phyloP scores from a whole-genome alignment of 2,329 filamentous ascomycete species.

The Fusarium tupiense region DNA sequence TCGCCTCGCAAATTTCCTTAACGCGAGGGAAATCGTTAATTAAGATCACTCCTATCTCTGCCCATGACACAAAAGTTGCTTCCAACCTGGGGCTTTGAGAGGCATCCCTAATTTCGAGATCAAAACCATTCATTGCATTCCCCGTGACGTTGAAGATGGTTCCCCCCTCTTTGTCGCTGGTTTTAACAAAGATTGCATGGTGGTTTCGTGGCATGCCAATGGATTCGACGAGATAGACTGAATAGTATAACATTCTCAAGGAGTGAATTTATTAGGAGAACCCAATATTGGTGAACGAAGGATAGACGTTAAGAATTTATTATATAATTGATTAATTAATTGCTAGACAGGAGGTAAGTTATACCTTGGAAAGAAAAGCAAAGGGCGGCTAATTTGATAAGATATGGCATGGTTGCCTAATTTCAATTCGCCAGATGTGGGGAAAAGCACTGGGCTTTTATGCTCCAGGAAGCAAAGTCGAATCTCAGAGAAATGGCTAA shows the following conservation, averaged over 20 bases:
- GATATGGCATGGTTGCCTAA: no score
- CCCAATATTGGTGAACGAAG: no score
- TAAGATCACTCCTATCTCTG: not conserved
- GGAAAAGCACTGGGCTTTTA: no score
- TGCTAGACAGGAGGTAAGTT: no score
- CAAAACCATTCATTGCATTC: not conserved
- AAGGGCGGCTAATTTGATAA: no score
- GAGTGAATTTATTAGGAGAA: no score
- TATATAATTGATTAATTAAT: no score
- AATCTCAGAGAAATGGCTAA: no score
- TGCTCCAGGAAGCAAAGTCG: no score
- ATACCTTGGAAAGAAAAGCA: no score
- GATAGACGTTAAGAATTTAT: no score
- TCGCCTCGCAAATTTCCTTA: not conserved
- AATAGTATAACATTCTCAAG: accelerated
- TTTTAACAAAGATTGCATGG: not conserved
- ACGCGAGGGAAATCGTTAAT: not conserved
- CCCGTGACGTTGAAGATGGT: not conserved
- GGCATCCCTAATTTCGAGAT: not conserved
- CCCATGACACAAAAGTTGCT: not conserved
- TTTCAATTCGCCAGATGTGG: no score
- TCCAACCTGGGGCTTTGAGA: not conserved
- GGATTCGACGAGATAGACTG: not conserved
- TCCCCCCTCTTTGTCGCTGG: not conserved
- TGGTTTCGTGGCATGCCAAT: not conserved